Evolutionary conservation across 23 red algal genomes (phyloP), one percentile per base, ranked within the genome.

Genomic region (Chondrus crispus): DNA sequence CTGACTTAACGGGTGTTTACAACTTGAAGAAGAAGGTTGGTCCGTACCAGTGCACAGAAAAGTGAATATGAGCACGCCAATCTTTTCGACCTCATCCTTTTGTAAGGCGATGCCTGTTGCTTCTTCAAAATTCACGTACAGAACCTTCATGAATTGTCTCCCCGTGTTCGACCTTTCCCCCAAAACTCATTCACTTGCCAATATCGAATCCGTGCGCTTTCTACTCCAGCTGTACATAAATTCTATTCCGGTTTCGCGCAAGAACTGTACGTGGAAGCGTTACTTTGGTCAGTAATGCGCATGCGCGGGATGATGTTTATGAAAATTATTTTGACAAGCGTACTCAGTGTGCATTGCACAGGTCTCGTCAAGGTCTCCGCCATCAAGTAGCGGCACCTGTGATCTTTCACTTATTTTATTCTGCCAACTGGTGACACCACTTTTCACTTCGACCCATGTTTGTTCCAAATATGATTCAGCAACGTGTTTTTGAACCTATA

Each of bases 81-180:
- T 38, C 26, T 77, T 77, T 24, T 10, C 26, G 26, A 77, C 10
- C 22, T 77, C 29, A 48, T 24, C 26, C 44, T 10, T 72, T 46
- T 77, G 29, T 10, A 77, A 37, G 43, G 29, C 38, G 11, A 77
- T 77, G 13, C 71, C 71, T 24, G 71, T 77, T 77, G 32, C 71
- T 38, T 77, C 71, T 20, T 37, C n/a, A 42, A 77, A n/a, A 77
- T 44, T 77, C 71, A 46, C 71, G 71, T 77, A 77, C 28, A 16
- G 71, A 26, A 46, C 26, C 26, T 40, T 24, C 71, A 42, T 46
- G n/a, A 14, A 46, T 37, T 20, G 71, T 39, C 43, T 77, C 71
- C 12, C 38, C 71, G 8, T 26, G 38, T 40, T 77, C 71, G 28
- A 77, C 29, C 22, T 77, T 77, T 9, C 71, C 71, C 6, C 71